Percentiles rank a stretch among this genome's conserved stretches.
These are phyloP conservation scores for Emmonsiellopsis sp. DNA, from an alignment of 2,329 filamentous ascomycete genomes.

Conservation along the genomic window DNA sequence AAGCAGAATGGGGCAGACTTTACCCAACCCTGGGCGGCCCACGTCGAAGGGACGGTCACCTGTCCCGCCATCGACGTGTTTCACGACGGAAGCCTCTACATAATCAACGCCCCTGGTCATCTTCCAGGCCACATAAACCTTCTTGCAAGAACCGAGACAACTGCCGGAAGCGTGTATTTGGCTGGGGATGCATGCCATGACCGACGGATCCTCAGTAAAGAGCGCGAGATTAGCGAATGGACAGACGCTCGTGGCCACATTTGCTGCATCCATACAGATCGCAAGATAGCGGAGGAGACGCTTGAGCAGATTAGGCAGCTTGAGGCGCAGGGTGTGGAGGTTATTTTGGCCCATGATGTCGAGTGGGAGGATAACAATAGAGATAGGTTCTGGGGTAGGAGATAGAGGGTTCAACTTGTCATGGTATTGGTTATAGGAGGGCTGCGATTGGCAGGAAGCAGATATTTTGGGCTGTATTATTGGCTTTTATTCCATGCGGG, in stretches of 20 bases:
- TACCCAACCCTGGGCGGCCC: conserved; percentile 13
- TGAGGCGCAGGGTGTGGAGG: conserved; percentile 17
- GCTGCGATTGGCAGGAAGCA: too few species aligned
- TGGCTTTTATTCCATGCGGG: too few species aligned
- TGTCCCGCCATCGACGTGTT: conserved; percentile 22
- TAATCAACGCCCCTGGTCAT: conserved; percentile 24
- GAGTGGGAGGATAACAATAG: conserved; percentile 18
- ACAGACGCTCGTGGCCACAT: conserved; percentile 15
- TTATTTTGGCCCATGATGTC: conserved; percentile 25
- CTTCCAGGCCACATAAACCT: conserved; percentile 26
- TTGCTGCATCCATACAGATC: conserved; percentile 24
- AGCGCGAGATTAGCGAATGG: conserved; percentile 23
- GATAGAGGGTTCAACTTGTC: not conserved
- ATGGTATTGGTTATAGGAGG: too few species aligned
- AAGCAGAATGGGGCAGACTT: conserved; percentile 8
- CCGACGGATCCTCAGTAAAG: conserved; percentile 19
- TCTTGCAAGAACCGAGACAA: conserved; percentile 12
- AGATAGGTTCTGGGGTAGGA: not conserved
- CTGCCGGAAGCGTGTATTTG: conserved; percentile 18
- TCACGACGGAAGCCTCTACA: conserved; percentile 19
- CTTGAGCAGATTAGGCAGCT: conserved; percentile 16
- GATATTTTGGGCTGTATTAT: too few species aligned
- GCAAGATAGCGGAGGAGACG: conserved; percentile 16
- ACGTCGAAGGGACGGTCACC: conserved; percentile 8
- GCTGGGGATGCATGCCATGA: conserved; percentile 27